phyloP scores from a whole-genome alignment of 2,329 filamentous ascomycete genomes.

The Penicillium freii region DNA sequence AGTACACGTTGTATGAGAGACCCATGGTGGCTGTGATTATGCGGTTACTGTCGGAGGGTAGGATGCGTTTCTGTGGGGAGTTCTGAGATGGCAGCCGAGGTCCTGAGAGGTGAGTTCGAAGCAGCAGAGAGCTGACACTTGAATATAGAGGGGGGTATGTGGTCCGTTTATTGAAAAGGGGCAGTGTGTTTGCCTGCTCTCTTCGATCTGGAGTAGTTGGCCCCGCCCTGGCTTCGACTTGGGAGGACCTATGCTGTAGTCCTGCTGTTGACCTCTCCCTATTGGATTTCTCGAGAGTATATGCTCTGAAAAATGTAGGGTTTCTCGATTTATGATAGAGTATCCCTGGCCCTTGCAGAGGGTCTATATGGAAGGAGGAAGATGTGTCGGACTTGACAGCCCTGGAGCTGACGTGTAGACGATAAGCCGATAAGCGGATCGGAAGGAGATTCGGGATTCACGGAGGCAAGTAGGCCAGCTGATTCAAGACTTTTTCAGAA shows the following conservation, averaged over 20 bases:
- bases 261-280: background rate
- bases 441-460: conserved; percentile 2
- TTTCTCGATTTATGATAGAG: background rate
- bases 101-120: conserved; percentile 25
- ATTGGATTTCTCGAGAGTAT: background rate
- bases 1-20: conserved; percentile 86
- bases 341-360: background rate
- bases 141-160: conserved; percentile 1
- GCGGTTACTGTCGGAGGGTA: conserved; percentile 4
- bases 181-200: conserved; percentile 5
- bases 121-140: conserved; percentile 2
- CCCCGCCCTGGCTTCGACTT: conserved; percentile 10
- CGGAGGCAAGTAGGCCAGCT: background rate
- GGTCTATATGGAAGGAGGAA: background rate
- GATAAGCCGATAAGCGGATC: conserved; percentile 13
- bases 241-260: background rate
- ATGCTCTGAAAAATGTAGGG: background rate
- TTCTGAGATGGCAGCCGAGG: conserved; percentile 6
- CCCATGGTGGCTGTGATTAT: conserved; percentile 61
- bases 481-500: background rate
- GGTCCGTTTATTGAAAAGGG: conserved; percentile 4
- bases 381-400: background rate
- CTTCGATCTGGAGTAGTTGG: conserved; percentile 4
- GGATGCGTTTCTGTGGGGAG: background rate
- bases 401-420: conserved; percentile 9